Percentiles rank a stretch among this genome's conserved stretches.
Evolutionary conservation across 208 protist species (phyloP).

Genomic region (Crithidia bombi): DNA sequence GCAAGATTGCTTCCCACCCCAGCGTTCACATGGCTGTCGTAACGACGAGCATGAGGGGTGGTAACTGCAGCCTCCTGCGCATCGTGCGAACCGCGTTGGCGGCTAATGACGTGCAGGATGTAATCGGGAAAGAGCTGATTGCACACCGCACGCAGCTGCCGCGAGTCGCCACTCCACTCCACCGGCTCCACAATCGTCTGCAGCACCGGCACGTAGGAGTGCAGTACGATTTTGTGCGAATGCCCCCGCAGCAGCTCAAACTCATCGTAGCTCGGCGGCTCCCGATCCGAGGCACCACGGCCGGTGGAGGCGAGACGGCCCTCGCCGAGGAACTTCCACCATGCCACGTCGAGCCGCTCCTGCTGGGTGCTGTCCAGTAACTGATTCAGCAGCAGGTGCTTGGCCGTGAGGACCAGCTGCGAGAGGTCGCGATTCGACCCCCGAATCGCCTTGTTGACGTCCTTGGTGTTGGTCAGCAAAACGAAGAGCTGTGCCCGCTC

Average conservation of each 20-base stretch:
- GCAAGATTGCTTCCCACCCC: background rate
- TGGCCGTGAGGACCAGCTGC: conserved; percentile 48
- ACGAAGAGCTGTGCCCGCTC: conserved; percentile 70
- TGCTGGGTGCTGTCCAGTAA: conserved; percentile 79
- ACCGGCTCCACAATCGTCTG: conserved; percentile 42
- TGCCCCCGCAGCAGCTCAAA: conserved; percentile 44
- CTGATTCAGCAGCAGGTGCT: conserved; percentile 56
- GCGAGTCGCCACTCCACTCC: conserved; percentile 36
- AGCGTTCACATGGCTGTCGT: conserved; percentile 4
- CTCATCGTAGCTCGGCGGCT: conserved; percentile 53
- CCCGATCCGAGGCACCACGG: conserved; percentile 19
- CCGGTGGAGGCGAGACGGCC: background rate
- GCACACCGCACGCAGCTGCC: conserved; percentile 24
- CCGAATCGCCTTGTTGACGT: conserved; percentile 15
- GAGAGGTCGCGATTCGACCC: conserved; percentile 47
- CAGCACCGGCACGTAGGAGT: conserved; percentile 38
- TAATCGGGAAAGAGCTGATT: conserved; percentile 41
- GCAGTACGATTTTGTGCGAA: conserved; percentile 40
- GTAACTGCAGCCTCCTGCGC: conserved; percentile 4
- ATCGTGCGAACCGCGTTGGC: conserved; percentile 11
- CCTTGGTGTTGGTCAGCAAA: conserved; percentile 42
- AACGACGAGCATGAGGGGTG: conserved; percentile 22
- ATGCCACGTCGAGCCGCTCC: conserved; percentile 60
- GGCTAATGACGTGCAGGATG: conserved; percentile 37
- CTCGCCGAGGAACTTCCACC: conserved; percentile 49